Evolutionary conservation across 1,139 yeast genomes (phyloP), one percentile per base, ranked within the genome.

Genomic region (Magnusiomyces fungicola): DNA sequence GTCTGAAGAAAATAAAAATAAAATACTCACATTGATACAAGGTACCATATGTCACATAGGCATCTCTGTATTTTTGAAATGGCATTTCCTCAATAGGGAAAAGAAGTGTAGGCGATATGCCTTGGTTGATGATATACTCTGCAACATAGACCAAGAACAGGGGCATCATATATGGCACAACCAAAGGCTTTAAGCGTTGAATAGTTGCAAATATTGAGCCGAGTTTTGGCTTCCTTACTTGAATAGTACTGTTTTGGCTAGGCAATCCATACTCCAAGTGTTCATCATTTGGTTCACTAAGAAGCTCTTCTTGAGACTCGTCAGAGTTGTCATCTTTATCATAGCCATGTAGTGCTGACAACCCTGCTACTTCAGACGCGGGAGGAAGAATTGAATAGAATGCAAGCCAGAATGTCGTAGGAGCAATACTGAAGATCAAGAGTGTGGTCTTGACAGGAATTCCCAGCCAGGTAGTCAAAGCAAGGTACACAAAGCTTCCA

Each of bases 11-110:
- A 43, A 43, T 23, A 14, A 29, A 24, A 6, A 14, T 25, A 19
- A 37, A 43, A 23, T 44, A 58, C 61, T 30, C 22, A 42, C 45
- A 65, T 64, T 92, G 97, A 62, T 92, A 92, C 2, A 90, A 65
- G 5, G 95, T 84, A n/a, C 96, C 95, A 62, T 92, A 92, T 0
- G 89, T 82, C 22, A 92, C 97, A 63, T 92, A 92, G 7, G 87
- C 83, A 59, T 92, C 98, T 55, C 97, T 73, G 64, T 78, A 87
- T 21, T 77, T 70, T 2, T 71, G 63, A 61, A 89, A 86, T 0
- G 95, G 94, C 63, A 85, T 73, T 9, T 76, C 75, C 0, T 80
- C 77, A 9, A 88, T 60, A 0, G 94, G 90, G 59, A 85, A 90
- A 3, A 90, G 68, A 43, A 90, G 68, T 0, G 97, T 90, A 0